These are phyloP conservation scores for Melanogaster broomeanus DNA, from an alignment of 768 basidiomycete species.

Conservation along the genomic window DNA sequence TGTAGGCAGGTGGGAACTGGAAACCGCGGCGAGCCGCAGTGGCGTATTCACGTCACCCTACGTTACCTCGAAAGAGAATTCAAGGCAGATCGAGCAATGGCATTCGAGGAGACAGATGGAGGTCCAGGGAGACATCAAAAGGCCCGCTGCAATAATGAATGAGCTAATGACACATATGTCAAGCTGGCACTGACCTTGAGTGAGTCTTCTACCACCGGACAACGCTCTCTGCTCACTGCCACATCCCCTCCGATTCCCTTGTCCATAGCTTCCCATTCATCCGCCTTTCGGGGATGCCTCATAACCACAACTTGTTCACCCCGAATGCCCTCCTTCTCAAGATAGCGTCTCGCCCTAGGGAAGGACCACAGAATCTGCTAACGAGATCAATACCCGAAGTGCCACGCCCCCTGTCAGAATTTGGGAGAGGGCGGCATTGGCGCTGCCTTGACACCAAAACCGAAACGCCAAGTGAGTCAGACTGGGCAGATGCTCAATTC, in stretches of 20 bases:
- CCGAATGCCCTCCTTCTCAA: conserved; percentile 9
- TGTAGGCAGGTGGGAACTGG: too few relatives aligned
- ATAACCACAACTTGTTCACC: conserved; percentile 16
- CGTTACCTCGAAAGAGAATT: too few relatives aligned
- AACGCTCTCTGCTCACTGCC: conserved; percentile 11
- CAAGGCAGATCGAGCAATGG: too few relatives aligned
- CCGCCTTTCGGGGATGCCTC: conserved; percentile 7
- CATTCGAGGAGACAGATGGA: neutral
- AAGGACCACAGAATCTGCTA: conserved; percentile 7
- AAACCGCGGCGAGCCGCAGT: too few relatives aligned
- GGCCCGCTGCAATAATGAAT: conserved; percentile 4
- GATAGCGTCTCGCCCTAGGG: conserved; percentile 1
- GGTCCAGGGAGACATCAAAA: conserved; percentile 10
- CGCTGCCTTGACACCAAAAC: conserved; percentile 13
- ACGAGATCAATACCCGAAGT: conserved; percentile 10
- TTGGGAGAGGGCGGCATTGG: conserved; percentile 2
- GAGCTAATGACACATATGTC: neutral
- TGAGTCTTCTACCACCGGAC: conserved; percentile 13
- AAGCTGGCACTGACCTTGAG: conserved; percentile 5
- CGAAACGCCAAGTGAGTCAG: conserved; percentile 16
- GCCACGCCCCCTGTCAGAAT: conserved; percentile 1
- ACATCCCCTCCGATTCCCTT: conserved; percentile 9
- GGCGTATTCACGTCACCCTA: too few relatives aligned
- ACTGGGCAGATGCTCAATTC: conserved; percentile 14
- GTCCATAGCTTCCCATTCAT: conserved; percentile 16